A percentile compares a stretch with the other conserved stretches of the same genome.
These are phyloP conservation scores for Solanum boliviense DNA, from an alignment of 257 asterid species.

Conservation along the genomic window DNA sequence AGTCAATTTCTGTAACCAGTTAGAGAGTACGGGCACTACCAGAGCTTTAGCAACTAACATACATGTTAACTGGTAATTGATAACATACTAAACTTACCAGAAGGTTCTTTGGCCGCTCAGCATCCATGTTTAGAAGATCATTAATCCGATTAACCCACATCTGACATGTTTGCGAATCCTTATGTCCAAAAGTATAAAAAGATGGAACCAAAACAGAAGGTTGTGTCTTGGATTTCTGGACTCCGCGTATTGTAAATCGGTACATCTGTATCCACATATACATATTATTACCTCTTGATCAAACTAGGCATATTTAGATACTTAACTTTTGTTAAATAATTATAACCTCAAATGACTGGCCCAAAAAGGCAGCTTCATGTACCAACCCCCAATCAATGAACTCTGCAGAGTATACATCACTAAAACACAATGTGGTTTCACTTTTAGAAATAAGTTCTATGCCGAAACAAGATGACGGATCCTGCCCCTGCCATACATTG, in stretches of 20 bases:
- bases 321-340: background rate
- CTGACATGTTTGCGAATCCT: constrained; percentile 48
- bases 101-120: constrained; percentile 68
- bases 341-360: constrained; percentile 57
- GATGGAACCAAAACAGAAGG: constrained; percentile 52
- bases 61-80: background rate
- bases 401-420: constrained; percentile 65
- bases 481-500: constrained; percentile 32
- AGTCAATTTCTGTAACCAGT: constrained; percentile 9
- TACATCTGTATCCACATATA: constrained; percentile 57
- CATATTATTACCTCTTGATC: background rate
- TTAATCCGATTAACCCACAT: constrained; percentile 57
- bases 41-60: background rate
- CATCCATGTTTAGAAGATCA: constrained; percentile 30
- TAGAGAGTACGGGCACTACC: background rate
- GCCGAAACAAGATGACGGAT: constrained; percentile 46
- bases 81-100: constrained; percentile 47
- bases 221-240: constrained; percentile 49
- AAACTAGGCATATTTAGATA: constrained; percentile 3
- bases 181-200: constrained; percentile 66
- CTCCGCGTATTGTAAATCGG: constrained; percentile 58
- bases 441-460: constrained; percentile 22
- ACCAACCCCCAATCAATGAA: constrained; percentile 49
- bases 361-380: constrained; percentile 30
- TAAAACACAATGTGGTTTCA: constrained; percentile 34